Base-by-base conservation (phyloP, 2,329 filamentous ascomycete species). In the Sporothrix humicola region DNA sequence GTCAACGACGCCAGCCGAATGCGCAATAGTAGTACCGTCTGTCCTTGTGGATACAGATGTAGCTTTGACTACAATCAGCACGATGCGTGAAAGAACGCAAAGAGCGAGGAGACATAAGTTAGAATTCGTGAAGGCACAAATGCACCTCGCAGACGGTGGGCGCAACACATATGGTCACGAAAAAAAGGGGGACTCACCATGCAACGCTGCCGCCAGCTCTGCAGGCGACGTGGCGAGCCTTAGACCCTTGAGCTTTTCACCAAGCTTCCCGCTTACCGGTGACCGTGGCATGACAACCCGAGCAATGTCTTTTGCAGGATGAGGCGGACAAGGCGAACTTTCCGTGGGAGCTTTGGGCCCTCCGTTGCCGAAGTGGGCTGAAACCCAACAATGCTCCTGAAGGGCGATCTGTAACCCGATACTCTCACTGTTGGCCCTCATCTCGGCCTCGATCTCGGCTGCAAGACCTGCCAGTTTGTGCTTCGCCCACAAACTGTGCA, bases 401-500 rank as follows among this genome's bases (percentile, higher is more conserved):
- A 93, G 81, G 0, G 92, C 93, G 91, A 97, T 97, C 79, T 93
- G 90, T 73, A 97, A 83, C 1, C 92, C 94, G 20, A 97, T 89
- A 23, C 94, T 92, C 82, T 97, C 94, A 13, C 88, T 87, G 79
- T 97, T 97, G 76, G 86, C 84, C 77, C 87, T 87, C 79, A 91
- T 87, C 83, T 97, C 94, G 8, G 85, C 84, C 10, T 88, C 89
- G 77, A 97, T 95, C 84, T 97, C 94, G 73, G 86, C 86, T 70
- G 94, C 89, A 66, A 97, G 84, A 75, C 92, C 90, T 46, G 90
- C 89, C 26, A 97, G 83, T 58, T 94, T 87, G 81, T 93, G 91
- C 84, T 94, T 94, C 20, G 93, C 95, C 94, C 95, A 98, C 73
- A 95, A 90, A 1, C 93, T 97, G 80, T 97, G 95, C 74, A 97